Conservation (phyloP, 2,329 filamentous ascomycete species). For the Phoma sp. region DNA sequence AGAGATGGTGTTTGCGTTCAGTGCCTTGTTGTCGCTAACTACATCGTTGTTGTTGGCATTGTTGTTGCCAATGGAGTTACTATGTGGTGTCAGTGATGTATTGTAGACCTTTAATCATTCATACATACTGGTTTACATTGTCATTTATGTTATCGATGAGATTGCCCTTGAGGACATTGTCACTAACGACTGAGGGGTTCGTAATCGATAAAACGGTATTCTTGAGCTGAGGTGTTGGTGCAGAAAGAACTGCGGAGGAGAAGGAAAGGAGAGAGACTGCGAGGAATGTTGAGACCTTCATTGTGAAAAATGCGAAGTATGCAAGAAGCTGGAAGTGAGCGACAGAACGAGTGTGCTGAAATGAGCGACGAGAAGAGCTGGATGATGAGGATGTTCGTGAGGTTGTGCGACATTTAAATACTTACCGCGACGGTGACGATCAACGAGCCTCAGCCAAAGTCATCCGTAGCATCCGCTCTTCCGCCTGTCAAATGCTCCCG, state of each 20-base stretch:
- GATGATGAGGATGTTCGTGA: not conserved
- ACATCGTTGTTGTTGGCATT: conserved; percentile 8
- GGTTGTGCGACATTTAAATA: too few relatives aligned
- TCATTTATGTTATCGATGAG: conserved; percentile 2
- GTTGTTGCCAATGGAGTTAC: conserved; percentile 12
- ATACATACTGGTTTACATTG: conserved; percentile 7
- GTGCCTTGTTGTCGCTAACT: conserved; percentile 5
- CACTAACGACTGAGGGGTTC: conserved; percentile 9
- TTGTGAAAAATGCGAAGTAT: not conserved
- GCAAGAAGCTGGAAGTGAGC: not conserved
- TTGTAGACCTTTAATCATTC: not conserved
- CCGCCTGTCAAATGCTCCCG: not conserved
- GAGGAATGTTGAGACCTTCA: conserved; percentile 18
- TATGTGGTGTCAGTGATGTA: not conserved
- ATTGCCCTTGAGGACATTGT: conserved; percentile 11
- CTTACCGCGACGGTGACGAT: too few relatives aligned
- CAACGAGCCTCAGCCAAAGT: too few relatives aligned
- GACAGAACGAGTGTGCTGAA: too few relatives aligned
- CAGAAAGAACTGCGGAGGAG: conserved; percentile 24
- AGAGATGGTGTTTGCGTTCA: conserved; percentile 3
- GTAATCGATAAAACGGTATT: conserved; percentile 20
- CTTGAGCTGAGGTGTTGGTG: conserved; percentile 22
- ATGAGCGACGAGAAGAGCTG: too few relatives aligned
- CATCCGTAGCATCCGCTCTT: too few relatives aligned
- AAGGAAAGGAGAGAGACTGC: conserved; percentile 23